These are phyloP conservation scores for Gomphus sp. DNA, from an alignment of 1,284 basidiomycete genomes.

Conservation along the genomic window DNA sequence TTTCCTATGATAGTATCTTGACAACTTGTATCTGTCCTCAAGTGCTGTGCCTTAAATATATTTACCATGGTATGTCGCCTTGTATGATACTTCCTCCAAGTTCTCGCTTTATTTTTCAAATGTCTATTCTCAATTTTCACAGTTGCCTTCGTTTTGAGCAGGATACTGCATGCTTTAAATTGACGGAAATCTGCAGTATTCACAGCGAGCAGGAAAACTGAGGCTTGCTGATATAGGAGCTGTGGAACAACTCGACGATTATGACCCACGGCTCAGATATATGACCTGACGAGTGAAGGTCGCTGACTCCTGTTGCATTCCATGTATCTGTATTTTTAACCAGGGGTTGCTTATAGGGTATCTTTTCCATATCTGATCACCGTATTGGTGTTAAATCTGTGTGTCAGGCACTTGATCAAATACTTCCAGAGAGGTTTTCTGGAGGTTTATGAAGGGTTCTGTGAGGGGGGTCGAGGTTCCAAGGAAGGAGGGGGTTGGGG, in stretches of 20 bases:
- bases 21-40: not conserved
- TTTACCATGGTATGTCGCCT: conserved; percentile 47
- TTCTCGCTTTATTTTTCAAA: conserved; percentile 17
- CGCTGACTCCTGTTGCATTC: not conserved
- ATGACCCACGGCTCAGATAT: conserved; percentile 35
- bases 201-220: conserved; percentile 22
- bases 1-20: not conserved
- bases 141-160: conserved; percentile 31
- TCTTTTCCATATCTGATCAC: too few species aligned
- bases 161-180: conserved; percentile 30
- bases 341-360: too few species aligned
- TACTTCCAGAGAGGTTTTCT: too few species aligned
- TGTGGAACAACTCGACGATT: conserved; percentile 32
- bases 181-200: conserved; percentile 23
- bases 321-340: too few species aligned
- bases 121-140: conserved; percentile 32
- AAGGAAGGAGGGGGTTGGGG: too few species aligned
- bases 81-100: conserved; percentile 20
- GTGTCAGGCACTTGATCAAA: too few species aligned
- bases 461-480: too few species aligned
- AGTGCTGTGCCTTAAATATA: conserved; percentile 52
- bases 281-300: conserved; percentile 20
- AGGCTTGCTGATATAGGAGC: conserved; percentile 14
- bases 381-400: too few species aligned
- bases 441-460: too few species aligned